Evolutionary conservation across 2,329 filamentous ascomycete genomes (phyloP).

Genomic region (Elsinoe perseae): DNA sequence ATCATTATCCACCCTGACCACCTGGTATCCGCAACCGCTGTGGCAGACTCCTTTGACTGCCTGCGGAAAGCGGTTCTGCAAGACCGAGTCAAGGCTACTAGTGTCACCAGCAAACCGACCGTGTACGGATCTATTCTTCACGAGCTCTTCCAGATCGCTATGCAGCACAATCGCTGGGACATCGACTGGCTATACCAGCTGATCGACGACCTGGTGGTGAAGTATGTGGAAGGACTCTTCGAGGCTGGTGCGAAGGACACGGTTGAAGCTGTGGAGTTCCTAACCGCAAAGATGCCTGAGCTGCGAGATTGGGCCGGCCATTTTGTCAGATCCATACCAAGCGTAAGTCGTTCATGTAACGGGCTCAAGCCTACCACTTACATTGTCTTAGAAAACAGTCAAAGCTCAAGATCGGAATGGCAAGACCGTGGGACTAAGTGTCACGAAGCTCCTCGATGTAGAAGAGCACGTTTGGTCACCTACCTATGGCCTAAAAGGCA

Average conservation of each 20-base stretch:
- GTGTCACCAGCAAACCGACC: slow-evolving; percentile 68
- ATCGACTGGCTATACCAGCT: slow-evolving; percentile 55
- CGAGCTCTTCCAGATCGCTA: slow-evolving; percentile 86
- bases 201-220: slow-evolving; percentile 62
- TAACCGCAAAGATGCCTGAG: slow-evolving; percentile 75
- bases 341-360: slow-evolving; percentile 39
- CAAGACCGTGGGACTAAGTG: slow-evolving; percentile 68
- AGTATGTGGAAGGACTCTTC: slow-evolving; percentile 82
- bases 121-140: slow-evolving; percentile 92
- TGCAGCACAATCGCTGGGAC: slow-evolving; percentile 78
- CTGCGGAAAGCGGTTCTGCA: slow-evolving; percentile 85
- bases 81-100: slow-evolving; percentile 87
- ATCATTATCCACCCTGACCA: slow-evolving; percentile 92
- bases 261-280: slow-evolving; percentile 65
- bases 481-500: slow-evolving; percentile 93
- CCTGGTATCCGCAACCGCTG: slow-evolving; percentile 85
- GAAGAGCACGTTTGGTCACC: slow-evolving; percentile 99
- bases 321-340: slow-evolving; percentile 67
- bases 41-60: slow-evolving; percentile 94
- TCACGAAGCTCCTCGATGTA: slow-evolving; percentile 90
- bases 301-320: slow-evolving; percentile 73
- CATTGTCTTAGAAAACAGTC: neutral
- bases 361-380: slow-evolving; percentile 14
- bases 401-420: slow-evolving; percentile 68
- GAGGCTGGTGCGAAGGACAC: slow-evolving; percentile 66